Conservation (phyloP, 441 rosid genomes). For the Melastoma candidum region DNA sequence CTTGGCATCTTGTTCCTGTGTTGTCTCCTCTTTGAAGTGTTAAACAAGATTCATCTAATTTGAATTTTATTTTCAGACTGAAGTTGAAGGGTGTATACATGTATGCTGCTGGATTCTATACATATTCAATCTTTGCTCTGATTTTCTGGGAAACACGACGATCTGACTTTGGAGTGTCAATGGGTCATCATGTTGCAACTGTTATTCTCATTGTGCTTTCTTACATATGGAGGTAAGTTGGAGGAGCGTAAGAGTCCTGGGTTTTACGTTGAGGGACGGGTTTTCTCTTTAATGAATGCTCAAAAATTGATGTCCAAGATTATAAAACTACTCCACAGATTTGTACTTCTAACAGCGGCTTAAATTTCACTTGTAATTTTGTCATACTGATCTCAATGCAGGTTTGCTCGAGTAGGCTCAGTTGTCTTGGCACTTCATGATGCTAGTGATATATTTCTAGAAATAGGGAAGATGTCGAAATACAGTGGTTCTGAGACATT, state of each 20-base stretch:
- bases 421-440: slow-evolving; percentile 91
- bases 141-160: slow-evolving; percentile 95
- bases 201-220: slow-evolving; percentile 72
- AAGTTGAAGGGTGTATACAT: slow-evolving; percentile 71
- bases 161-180: slow-evolving; percentile 92
- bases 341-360: no score
- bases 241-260: slow-evolving; percentile 8
- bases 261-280: neutral
- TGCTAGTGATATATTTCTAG: slow-evolving; percentile 88
- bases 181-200: slow-evolving; percentile 88
- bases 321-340: no score
- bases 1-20: no score
- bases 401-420: slow-evolving; percentile 86
- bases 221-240: slow-evolving; percentile 69
- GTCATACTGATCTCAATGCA: slow-evolving; percentile 17
- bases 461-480: slow-evolving; percentile 94
- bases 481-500: slow-evolving; percentile 71
- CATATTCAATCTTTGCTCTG: slow-evolving; percentile 91
- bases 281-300: neutral
- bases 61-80: slow-evolving; percentile 35
- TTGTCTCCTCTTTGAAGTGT: neutral
- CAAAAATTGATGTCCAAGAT: neutral
- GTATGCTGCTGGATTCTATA: slow-evolving; percentile 92
- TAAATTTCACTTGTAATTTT: neutral
- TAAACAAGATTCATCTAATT: neutral